Evolutionary conservation across 345 rosid species (phyloP), one percentile per base, ranked within the genome.

Genomic region (Lenwebbia sp.): DNA sequence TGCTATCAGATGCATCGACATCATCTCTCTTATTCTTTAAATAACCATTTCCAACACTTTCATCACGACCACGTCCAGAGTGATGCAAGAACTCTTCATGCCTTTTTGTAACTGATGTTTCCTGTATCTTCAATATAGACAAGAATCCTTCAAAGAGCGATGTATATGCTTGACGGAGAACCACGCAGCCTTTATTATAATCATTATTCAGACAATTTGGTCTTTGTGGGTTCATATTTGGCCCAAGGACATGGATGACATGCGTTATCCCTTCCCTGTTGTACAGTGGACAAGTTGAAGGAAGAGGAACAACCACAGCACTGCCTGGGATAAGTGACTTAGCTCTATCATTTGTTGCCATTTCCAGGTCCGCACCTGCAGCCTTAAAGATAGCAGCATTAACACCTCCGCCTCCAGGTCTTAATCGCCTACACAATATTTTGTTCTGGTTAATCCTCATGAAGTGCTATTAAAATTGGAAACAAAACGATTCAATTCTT

Each of bases 241-340:
- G 99, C 81, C 99, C 99, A 91, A 97, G 95, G 87, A 97, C 98
- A 91, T 97, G 99, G 90, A 97, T 94, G 85, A 96, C 93, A 87
- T 97, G 98, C 75, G 96, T 90, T 88, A 97, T 90, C 23, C 96
- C 96, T 94, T 97, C 98, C 88, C 89, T 92, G 30, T 22, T 83
- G 78, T 83, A 92, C 90, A 97, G 87, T n/a, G 98, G 98, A 90
- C 93, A 95, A 70, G 90, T 90, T 85, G 94, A 90, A 88, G 98
- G 94, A 65, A 97, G 98, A 54, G 98, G 96, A 87, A 96, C 99
- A 85, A 93, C 96, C 21, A 95, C 88, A 7, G 96, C 93, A 87
- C 89, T 92, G 83, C 99, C 99, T 2, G 99, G 98, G 55, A 85
- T 83, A 87, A 97, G 94, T 84, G 96, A 87, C 84, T 89, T 91